Evolutionary conservation across 2,329 filamentous ascomycete species (phyloP).

Genomic region (Scedosporium minutisporum): DNA sequence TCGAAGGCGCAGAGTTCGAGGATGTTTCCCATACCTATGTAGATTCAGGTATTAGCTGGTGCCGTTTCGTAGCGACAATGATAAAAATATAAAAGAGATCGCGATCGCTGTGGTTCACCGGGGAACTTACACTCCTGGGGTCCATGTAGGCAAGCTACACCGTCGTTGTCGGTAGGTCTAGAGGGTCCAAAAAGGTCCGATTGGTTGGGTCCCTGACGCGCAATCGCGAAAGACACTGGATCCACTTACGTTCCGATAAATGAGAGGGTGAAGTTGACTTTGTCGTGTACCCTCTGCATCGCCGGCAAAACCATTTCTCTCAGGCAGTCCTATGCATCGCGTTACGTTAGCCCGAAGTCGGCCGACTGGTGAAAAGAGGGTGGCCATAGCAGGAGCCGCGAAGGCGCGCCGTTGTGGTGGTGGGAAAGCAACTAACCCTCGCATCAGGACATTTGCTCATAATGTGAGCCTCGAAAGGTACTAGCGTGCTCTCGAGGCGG

Average conservation of each 20-base stretch:
- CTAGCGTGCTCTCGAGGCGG: slow-evolving; percentile 23
- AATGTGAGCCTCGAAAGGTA: slow-evolving; percentile 87
- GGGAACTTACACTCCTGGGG: slow-evolving; percentile 58
- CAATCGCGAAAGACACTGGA: neutral
- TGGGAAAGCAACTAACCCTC: slow-evolving; percentile 30
- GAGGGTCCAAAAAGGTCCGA: neutral
- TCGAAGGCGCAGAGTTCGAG: slow-evolving; percentile 82
- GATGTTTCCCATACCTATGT: slow-evolving; percentile 70
- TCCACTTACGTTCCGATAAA: slow-evolving; percentile 69
- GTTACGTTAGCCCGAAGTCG: neutral
- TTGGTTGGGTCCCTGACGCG: slow-evolving; percentile 2
- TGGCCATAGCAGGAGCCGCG: no score
- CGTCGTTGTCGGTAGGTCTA: slow-evolving; percentile 66
- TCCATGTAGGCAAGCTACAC: slow-evolving; percentile 81
- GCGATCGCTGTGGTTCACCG: neutral
- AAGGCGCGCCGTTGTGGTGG: neutral
- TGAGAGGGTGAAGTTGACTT: slow-evolving; percentile 83
- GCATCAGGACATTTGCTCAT: slow-evolving; percentile 98
- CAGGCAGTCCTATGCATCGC: slow-evolving; percentile 54
- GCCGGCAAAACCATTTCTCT: slow-evolving; percentile 70
- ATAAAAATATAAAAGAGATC: neutral
- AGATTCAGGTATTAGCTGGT: neutral
- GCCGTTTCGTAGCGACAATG: neutral
- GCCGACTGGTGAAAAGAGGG: slow-evolving; percentile 1
- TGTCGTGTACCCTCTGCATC: slow-evolving; percentile 72